These are phyloP conservation scores for Dendryphion nanum DNA, from an alignment of 2,329 filamentous ascomycete genomes.

Conservation along the genomic window DNA sequence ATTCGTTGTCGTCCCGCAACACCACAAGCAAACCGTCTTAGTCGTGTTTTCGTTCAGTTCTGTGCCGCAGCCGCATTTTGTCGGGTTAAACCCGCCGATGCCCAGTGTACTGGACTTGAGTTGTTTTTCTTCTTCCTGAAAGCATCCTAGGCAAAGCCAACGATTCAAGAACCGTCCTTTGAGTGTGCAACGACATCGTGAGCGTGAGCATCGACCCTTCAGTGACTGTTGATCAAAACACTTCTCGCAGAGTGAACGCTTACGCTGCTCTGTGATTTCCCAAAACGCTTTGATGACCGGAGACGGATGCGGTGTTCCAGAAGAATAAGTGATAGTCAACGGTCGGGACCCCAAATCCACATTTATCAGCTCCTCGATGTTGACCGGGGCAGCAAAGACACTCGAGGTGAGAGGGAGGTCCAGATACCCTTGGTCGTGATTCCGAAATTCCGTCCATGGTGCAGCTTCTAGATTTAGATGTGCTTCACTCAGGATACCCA, in stretches of 20 bases:
- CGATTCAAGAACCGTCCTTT: slow-evolving; percentile 8
- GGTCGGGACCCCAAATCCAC: slow-evolving; percentile 21
- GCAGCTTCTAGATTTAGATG: slow-evolving; percentile 11
- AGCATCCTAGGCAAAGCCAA: slow-evolving; percentile 18
- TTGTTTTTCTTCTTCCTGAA: slow-evolving; percentile 5
- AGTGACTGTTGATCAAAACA: slow-evolving; percentile 8
- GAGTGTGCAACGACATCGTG: slow-evolving; percentile 5
- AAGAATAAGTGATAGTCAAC: slow-evolving; percentile 15
- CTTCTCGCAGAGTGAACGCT: slow-evolving; percentile 10
- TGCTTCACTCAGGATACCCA: slow-evolving; percentile 28
- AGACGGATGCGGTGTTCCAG: slow-evolving; percentile 22
- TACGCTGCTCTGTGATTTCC: slow-evolving; percentile 19
- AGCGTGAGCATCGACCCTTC: neutral
- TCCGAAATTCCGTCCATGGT: slow-evolving; percentile 1
- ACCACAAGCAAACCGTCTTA: slow-evolving; percentile 16
- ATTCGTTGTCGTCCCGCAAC: no score
- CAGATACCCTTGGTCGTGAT: slow-evolving; percentile 34
- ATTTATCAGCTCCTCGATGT: slow-evolving; percentile 24
- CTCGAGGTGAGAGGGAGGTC: slow-evolving; percentile 24
- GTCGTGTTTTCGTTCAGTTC: neutral
- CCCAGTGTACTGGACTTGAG: neutral
- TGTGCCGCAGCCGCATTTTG: slow-evolving; percentile 10
- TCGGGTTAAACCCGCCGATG: neutral
- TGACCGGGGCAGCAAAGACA: slow-evolving; percentile 18
- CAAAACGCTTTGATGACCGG: slow-evolving; percentile 26